A percentile compares a stretch with the other conserved stretches of the same genome.
These are phyloP conservation scores for Ophiocordyceps camponoti-leonardi DNA, from an alignment of 2,329 filamentous ascomycete genomes.

Conservation along the genomic window DNA sequence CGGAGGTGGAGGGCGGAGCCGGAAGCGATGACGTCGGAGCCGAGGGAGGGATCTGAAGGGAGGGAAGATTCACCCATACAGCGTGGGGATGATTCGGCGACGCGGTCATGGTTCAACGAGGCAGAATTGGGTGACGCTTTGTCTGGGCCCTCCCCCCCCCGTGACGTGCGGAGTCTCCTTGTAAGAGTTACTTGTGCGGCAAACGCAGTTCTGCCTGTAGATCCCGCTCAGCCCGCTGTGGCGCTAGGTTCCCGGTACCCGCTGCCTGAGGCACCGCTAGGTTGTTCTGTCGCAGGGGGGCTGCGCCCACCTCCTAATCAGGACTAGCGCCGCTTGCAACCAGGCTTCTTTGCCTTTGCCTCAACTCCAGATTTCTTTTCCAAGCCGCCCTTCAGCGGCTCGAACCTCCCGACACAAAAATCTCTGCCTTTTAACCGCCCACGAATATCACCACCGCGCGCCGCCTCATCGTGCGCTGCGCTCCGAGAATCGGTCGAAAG, in stretches of 20 bases:
- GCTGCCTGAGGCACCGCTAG: background rate
- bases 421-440: slow-evolving; percentile 15
- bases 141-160: too few species aligned
- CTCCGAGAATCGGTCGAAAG: slow-evolving; percentile 10
- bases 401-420: slow-evolving; percentile 25
- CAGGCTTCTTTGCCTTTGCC: slow-evolving; percentile 16
- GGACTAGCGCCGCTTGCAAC: slow-evolving; percentile 16
- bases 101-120: too few species aligned
- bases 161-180: too few species aligned
- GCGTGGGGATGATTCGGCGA: background rate
- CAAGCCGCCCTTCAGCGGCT: slow-evolving; percentile 19
- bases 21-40: background rate
- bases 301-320: slow-evolving; percentile 5
- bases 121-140: too few species aligned
- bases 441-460: slow-evolving; percentile 29
- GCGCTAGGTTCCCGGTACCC: background rate
- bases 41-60: background rate
- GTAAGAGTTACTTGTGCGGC: background rate
- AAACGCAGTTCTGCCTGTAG: background rate
- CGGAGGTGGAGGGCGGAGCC: slow-evolving; percentile 5
- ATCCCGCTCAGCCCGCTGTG: background rate
- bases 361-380: slow-evolving; percentile 27
- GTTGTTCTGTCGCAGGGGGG: slow-evolving; percentile 3
- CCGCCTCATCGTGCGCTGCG: slow-evolving; percentile 28
- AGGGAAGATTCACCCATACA: background rate